Percentiles rank a stretch among this genome's conserved stretches.
Conservation (phyloP, 148 eudicot species). For the Cornus kousa region DNA sequence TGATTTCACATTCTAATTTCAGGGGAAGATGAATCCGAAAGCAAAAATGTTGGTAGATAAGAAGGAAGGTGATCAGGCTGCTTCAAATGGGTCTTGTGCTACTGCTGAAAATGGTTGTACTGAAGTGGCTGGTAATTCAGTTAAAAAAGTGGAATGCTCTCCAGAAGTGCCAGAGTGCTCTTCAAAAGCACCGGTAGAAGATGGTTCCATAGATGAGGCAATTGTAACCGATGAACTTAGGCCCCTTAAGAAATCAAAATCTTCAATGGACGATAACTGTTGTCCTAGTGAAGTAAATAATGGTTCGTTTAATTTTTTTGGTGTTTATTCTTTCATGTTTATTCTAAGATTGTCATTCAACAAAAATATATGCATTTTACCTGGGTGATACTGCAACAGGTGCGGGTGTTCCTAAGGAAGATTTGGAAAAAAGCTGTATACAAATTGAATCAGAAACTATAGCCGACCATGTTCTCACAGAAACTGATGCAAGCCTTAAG, state of each 20-base stretch:
- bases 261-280: conserved; percentile 36
- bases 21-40: conserved; percentile 51
- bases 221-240: conserved; percentile 47
- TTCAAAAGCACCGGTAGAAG: conserved; percentile 32
- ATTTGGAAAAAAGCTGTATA: conserved; percentile 26
- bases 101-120: conserved; percentile 39
- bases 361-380: background rate
- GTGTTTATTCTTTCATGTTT: background rate
- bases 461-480: conserved; percentile 29
- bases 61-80: conserved; percentile 34
- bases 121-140: conserved; percentile 26
- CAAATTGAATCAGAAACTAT: conserved; percentile 27
- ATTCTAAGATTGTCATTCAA: conserved; percentile 2
- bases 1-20: conserved; percentile 3
- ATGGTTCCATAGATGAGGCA: conserved; percentile 26
- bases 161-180: conserved; percentile 28
- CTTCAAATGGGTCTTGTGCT: conserved; percentile 35
- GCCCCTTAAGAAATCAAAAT: conserved; percentile 69
- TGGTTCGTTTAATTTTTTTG: conserved; percentile 38
- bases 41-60: conserved; percentile 36
- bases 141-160: conserved; percentile 24
- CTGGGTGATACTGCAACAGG: conserved; percentile 26
- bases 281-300: conserved; percentile 23
- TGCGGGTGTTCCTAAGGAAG: conserved; percentile 28
- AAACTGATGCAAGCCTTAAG: conserved; percentile 74